These are phyloP conservation scores for Arbutus unedo DNA, from an alignment of 148 eudicot genomes.

Conservation along the genomic window DNA sequence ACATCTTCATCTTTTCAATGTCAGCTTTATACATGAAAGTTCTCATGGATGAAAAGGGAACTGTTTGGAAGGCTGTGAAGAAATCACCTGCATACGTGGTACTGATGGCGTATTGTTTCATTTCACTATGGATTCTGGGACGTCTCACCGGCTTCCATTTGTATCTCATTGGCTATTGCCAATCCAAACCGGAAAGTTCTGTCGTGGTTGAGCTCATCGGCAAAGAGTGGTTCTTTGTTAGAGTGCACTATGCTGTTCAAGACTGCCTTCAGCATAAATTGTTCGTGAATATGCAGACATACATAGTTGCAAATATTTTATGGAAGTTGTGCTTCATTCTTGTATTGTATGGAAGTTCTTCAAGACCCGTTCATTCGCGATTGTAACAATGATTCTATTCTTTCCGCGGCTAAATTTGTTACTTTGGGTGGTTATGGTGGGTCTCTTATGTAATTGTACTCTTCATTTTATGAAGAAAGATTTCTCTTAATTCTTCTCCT, in stretches of 20 bases:
- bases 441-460: no score
- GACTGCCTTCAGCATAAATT: conserved; percentile 61
- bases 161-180: conserved; percentile 57
- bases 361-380: no score
- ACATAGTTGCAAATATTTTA: no score
- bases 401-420: no score
- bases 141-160: conserved; percentile 72
- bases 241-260: conserved; percentile 92
- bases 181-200: conserved; percentile 87
- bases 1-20: conserved; percentile 58
- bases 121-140: conserved; percentile 66
- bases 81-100: conserved; percentile 58
- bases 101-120: conserved; percentile 58
- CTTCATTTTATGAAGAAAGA: no score
- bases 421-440: no score
- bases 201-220: conserved; percentile 83
- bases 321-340: no score
- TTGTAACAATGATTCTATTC: no score
- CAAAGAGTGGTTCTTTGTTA: conserved; percentile 89
- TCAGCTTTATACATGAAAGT: conserved; percentile 56
- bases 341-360: no score
- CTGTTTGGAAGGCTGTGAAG: conserved; percentile 60
- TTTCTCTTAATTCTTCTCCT: no score
- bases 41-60: conserved; percentile 49
- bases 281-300: no score